Base-by-base conservation (phyloP, 257 asterid genomes). In the Voacanga thouarsii region DNA sequence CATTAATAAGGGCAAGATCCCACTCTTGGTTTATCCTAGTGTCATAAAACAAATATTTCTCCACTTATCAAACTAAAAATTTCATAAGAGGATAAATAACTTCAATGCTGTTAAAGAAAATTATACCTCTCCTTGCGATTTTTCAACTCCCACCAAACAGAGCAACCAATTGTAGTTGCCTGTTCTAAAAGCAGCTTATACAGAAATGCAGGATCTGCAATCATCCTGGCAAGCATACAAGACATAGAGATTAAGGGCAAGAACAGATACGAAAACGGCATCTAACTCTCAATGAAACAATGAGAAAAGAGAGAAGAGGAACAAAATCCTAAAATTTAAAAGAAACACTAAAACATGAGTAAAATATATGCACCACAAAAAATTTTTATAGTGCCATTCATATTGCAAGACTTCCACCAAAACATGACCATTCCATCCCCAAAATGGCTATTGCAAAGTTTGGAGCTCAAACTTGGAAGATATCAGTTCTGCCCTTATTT, bases 1-100 rank as follows among this genome's bases (percentile, higher is more conserved):
- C 95, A 30, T 96, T 96, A 76, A 96, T 86, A 76, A 96, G 97
- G 63, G 99, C 99, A 87, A 96, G 97, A 85, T 96, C 97, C 99
- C 99, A 96, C 82, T 96, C 99, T 86, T 93, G 94, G 83, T 88
- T 96, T 80, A 96, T 85, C 90, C 99, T 96, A 68, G 90, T 84
- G 81, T 21, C 47, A 82, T 37, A 37, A 57, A 47, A 72, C 50
- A 67, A 47, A 59, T 24, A 66, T 75, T 75, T 45, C 64, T 71
- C 26, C 49, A 81, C 80, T 69, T 61, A 77, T 44, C 7, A 51
- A 33, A 76, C 73, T 66, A 74, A 39, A 69, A 63, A 71, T 70
- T 49, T 45, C 26, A 63, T 59, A 30, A 53, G 57, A 51, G 55
- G 5, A 26, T 72, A 26, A 59, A 51, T 47, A 19, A 19, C 49